Evolutionary conservation across 768 basidiomycete genomes (phyloP).

Genomic region (Inosperma sp.): DNA sequence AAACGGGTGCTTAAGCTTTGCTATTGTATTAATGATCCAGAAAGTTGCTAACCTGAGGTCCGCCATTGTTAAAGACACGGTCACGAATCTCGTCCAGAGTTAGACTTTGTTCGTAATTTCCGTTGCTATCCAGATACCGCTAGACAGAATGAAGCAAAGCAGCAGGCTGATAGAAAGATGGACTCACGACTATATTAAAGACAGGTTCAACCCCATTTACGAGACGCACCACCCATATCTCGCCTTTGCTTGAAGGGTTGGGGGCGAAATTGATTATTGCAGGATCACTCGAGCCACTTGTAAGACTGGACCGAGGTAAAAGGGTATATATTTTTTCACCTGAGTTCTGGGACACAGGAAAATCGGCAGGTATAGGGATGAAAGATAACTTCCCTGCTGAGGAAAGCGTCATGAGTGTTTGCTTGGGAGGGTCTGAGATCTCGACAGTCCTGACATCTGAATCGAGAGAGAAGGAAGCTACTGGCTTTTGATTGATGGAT

Average conservation of each 20-base stretch:
- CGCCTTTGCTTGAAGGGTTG: conserved; percentile 22
- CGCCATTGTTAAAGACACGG: conserved; percentile 8
- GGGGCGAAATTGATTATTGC: background rate
- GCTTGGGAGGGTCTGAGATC: conserved; percentile 28
- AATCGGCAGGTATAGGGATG: conserved; percentile 48
- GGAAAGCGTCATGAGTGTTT: conserved; percentile 50
- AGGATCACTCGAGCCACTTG: conserved; percentile 39
- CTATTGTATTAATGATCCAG: background rate
- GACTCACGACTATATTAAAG: conserved; percentile 56
- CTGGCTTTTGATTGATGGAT: conserved; percentile 45
- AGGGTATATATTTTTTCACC: conserved; percentile 46
- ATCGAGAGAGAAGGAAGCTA: conserved; percentile 60
- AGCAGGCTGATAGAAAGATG: conserved; percentile 2
- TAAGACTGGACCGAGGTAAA: conserved; percentile 47
- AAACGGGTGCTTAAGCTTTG: conserved; percentile 3
- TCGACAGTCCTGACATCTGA: conserved; percentile 51
- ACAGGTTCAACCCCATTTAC: conserved; percentile 54
- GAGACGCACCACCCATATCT: conserved; percentile 50
- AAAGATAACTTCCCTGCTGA: conserved; percentile 56
- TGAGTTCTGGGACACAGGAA: conserved; percentile 35
- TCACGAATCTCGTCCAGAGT: conserved; percentile 37
- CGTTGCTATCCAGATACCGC: conserved; percentile 52
- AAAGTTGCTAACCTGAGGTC: background rate
- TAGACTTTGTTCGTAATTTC: conserved; percentile 49
- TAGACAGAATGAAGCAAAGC: conserved; percentile 24